Conservation (phyloP, 2,329 filamentous ascomycete species). For the Beauveria scarabaeidicola region DNA sequence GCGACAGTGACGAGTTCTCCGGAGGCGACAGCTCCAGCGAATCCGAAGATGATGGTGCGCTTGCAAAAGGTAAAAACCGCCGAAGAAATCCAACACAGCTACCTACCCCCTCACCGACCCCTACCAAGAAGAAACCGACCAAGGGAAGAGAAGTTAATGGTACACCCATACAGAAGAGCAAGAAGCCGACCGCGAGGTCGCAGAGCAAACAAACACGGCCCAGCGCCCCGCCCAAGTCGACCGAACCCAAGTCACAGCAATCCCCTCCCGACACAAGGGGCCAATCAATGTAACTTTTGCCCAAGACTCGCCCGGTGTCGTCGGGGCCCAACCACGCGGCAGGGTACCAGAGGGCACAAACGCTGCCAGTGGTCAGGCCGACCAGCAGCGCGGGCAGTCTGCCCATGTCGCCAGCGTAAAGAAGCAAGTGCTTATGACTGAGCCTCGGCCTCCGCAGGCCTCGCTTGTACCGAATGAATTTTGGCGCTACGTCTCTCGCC, state of each 20-base stretch:
- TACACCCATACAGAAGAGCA: slow-evolving; percentile 20
- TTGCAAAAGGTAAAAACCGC: slow-evolving; percentile 28
- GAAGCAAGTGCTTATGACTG: not conserved
- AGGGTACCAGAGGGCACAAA: not conserved
- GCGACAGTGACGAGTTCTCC: slow-evolving; percentile 5
- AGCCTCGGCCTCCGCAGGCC: not conserved
- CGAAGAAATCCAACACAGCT: slow-evolving; percentile 19
- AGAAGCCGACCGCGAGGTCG: slow-evolving; percentile 15
- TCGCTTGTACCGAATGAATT: not conserved
- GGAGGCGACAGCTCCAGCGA: not conserved
- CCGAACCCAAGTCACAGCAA: slow-evolving; percentile 25
- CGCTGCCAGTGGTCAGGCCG: not conserved
- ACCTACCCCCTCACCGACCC: slow-evolving; percentile 19
- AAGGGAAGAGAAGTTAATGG: slow-evolving; percentile 26
- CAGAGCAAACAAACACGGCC: slow-evolving; percentile 15
- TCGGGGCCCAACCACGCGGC: not conserved
- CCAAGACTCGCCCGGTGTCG: not conserved
- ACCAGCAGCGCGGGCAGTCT: not conserved
- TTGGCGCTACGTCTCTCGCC: slow-evolving; percentile 28
- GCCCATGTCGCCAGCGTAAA: not conserved
- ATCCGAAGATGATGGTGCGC: slow-evolving; percentile 15
- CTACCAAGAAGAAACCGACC: slow-evolving; percentile 17
- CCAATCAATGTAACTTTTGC: not conserved
- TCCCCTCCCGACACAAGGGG: not conserved
- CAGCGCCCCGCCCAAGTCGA: slow-evolving; percentile 10